A percentile compares a stretch with the other conserved stretches of the same genome.
These are phyloP conservation scores for Laguncularia racemosa DNA, from an alignment of 345 rosid species.

Conservation along the genomic window DNA sequence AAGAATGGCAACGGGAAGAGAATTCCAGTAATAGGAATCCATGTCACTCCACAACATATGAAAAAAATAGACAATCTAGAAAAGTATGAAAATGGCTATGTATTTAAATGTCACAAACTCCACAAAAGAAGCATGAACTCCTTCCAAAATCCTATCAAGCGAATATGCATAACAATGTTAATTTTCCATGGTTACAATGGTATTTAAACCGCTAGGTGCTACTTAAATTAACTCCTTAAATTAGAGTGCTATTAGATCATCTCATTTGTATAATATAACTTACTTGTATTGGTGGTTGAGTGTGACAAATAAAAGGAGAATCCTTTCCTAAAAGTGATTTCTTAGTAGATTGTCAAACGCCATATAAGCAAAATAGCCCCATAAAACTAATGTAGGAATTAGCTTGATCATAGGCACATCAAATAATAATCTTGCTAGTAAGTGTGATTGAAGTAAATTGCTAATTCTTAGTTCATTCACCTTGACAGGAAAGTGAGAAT, in stretches of 20 bases:
- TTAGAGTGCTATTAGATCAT: background rate
- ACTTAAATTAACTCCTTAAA: no score
- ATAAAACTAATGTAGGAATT: conserved; percentile 75
- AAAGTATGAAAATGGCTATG: conserved; percentile 42
- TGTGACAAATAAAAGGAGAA: conserved; percentile 51
- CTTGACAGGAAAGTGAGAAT: conserved; percentile 70
- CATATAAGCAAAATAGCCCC: conserved; percentile 92
- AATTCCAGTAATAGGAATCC: conserved; percentile 84
- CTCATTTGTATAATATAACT: background rate
- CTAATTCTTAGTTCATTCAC: conserved; percentile 86
- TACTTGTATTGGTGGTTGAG: conserved; percentile 68
- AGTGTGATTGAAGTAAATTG: conserved; percentile 64
- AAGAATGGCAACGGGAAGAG: conserved; percentile 85
- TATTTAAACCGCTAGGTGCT: no score
- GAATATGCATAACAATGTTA: background rate
- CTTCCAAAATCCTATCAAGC: conserved; percentile 55
- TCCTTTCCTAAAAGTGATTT: conserved; percentile 80
- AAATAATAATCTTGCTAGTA: conserved; percentile 51
- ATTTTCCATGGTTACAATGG: no score
- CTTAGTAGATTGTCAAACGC: conserved; percentile 90
- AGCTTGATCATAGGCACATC: conserved; percentile 67
- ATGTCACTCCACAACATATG: conserved; percentile 66
- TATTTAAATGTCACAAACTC: conserved; percentile 65
- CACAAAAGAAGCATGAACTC: conserved; percentile 64
- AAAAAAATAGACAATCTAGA: conserved; percentile 55